Conservation (phyloP, 2,329 filamentous ascomycete species). For the Verticillium longisporum region DNA sequence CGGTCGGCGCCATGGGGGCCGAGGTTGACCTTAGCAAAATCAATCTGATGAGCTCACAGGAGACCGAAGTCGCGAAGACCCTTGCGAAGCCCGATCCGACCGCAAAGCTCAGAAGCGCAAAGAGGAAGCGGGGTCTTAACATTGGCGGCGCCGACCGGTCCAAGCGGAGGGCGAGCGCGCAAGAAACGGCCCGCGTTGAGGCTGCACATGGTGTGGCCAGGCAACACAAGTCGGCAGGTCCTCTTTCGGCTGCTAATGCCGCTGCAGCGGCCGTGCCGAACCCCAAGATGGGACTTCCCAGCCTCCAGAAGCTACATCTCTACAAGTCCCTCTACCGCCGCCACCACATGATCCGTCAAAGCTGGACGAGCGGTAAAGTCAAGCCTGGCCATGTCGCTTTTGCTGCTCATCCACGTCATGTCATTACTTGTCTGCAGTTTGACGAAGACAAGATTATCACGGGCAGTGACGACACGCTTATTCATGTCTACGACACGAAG, state of each 20-base stretch:
- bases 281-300: slow-evolving; percentile 70
- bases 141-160: slow-evolving; percentile 40
- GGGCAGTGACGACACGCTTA: slow-evolving; percentile 93
- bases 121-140: slow-evolving; percentile 48
- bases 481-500: slow-evolving; percentile 96
- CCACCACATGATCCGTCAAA: slow-evolving; percentile 82
- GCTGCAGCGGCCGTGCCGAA: slow-evolving; percentile 79
- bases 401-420: slow-evolving; percentile 90
- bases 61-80: slow-evolving; percentile 20
- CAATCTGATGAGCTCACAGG: slow-evolving; percentile 43
- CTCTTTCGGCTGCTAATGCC: slow-evolving; percentile 77
- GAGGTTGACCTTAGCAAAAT: slow-evolving; percentile 72
- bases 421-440: slow-evolving; percentile 96
- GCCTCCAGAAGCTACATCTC: slow-evolving; percentile 76
- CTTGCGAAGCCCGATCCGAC: slow-evolving; percentile 30
- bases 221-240: slow-evolving; percentile 65
- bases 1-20: slow-evolving; percentile 64
- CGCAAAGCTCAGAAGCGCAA: slow-evolving; percentile 41
- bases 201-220: slow-evolving; percentile 35
- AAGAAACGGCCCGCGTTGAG: slow-evolving; percentile 38
- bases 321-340: slow-evolving; percentile 96
- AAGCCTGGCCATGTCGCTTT: slow-evolving; percentile 92
- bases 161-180: slow-evolving; percentile 45
- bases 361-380: slow-evolving; percentile 82
- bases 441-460: slow-evolving; percentile 98